Base-by-base conservation (phyloP, 148 eudicot genomes). In the Spergularia bocconei region DNA sequence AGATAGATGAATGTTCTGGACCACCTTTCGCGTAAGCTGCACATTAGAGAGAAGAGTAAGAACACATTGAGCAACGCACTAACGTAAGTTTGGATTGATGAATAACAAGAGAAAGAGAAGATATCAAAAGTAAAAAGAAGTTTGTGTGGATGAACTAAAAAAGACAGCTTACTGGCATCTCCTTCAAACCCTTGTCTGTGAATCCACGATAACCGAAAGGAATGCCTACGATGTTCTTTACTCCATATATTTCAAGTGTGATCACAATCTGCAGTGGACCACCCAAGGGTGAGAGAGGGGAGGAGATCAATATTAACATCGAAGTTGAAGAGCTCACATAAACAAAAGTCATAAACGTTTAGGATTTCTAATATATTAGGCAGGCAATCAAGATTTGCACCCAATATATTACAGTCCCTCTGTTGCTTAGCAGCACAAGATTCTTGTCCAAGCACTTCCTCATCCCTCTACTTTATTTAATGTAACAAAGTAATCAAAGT, bases 181-280 rank as follows among this genome's bases (percentile, higher is more conserved):
- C 91, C 70, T 79, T 78, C 67, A 90, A 73, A 64, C 80, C 90
- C 80, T 84, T 82, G 77, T 89, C 91, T 59, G 89, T 82, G 79
- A 95, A 95, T 75, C 98, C 98, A 63, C 98, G 98, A 71, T 92
- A 95, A 69, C 98, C 98, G 79, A 90, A 95, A 69, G 96, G 98
- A 81, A 92, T 91, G 20, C 98, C 98, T 65, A 90, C 84, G 75
- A 95, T 95, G 77, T 92, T 88, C 79, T 90, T 90, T 63, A 92
- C 98, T 44, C 98, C 98, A 86, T 95, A 95, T 77, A 95, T 95
- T 76, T 95, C 98, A 76, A 95, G 98, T 10, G 98, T 95, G 79
- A 95, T 90, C 33, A 95, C 98, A 63, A 95, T 95, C 98, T 95
- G 89, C 88, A 87, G 36, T 17, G 23, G 25, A 63, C n/a, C 5